These are phyloP conservation scores for Geranomyces michiganensis DNA, from an alignment of 192 early-diverging fungal species.

Conservation along the genomic window DNA sequence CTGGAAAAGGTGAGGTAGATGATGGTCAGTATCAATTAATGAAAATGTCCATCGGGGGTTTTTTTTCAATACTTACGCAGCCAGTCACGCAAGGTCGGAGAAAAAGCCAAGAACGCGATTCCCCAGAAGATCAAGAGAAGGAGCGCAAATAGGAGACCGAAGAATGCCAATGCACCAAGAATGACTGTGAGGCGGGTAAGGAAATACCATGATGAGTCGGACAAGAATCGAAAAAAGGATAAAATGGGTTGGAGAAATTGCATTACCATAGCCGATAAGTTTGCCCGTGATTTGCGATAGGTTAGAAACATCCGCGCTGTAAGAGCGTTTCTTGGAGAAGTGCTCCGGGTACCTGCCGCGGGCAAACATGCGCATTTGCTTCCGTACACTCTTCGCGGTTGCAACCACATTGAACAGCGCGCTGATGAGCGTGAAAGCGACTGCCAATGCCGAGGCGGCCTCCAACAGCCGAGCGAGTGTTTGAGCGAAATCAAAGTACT, in stretches of 20 bases:
- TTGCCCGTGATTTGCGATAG: background rate
- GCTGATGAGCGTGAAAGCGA: background rate
- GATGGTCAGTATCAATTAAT: no score
- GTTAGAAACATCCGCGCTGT: background rate
- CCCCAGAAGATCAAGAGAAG: slow-evolving; percentile 1
- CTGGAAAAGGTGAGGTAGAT: no score
- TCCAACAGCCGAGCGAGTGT: background rate
- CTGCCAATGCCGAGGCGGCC: background rate
- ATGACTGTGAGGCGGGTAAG: background rate
- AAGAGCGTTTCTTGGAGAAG: background rate
- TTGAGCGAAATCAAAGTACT: background rate
- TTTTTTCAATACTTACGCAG: slow-evolving; percentile 9
- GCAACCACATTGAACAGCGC: background rate
- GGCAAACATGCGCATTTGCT: background rate
- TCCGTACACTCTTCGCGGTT: background rate
- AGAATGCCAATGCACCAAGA: background rate
- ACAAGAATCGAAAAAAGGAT: no score
- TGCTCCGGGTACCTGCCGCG: background rate
- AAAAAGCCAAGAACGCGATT: background rate
- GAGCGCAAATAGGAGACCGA: background rate
- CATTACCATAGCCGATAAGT: background rate
- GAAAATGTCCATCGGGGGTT: no score
- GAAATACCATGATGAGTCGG: no score
- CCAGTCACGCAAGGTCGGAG: background rate
- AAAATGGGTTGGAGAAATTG: background rate